Evolutionary conservation across 2,329 filamentous ascomycete genomes (phyloP).

Genomic region (Botrytis fabae): DNA sequence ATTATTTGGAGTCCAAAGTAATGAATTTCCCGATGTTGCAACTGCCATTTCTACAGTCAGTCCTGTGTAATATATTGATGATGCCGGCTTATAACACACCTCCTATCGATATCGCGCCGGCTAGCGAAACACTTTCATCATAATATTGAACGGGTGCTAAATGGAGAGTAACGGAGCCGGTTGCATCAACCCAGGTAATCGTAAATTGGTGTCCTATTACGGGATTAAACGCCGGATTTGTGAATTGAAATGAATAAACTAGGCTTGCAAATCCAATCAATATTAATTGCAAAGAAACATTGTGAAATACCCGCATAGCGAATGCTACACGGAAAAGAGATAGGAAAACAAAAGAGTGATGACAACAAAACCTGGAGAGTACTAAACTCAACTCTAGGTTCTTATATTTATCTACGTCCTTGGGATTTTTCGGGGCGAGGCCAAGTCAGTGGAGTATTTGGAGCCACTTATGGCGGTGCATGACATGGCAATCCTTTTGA

Average conservation of each 20-base stretch:
- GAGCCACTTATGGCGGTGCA: background rate
- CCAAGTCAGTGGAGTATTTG: background rate
- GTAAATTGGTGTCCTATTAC: background rate
- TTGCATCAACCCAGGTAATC: background rate
- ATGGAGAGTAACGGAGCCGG: background rate
- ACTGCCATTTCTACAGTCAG: background rate
- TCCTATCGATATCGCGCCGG: background rate
- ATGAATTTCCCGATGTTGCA: background rate
- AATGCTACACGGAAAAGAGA: background rate
- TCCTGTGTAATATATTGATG: background rate
- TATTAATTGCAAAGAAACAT: background rate
- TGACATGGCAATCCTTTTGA: background rate
- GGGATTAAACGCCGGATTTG: background rate
- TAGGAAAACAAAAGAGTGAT: background rate
- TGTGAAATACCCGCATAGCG: background rate
- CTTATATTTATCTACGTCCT: background rate
- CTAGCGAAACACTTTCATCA: conserved; percentile 1
- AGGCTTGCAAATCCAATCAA: background rate
- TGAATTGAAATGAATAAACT: background rate
- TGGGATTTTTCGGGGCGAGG: background rate
- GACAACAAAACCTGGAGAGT: background rate
- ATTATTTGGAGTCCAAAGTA: background rate
- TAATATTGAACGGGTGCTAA: background rate
- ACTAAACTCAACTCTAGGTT: background rate
- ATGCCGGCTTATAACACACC: background rate